A percentile compares a stretch with the other conserved stretches of the same genome.
phyloP scores from a whole-genome alignment of 306 rosid species.

The Cicer chorassanicum region DNA sequence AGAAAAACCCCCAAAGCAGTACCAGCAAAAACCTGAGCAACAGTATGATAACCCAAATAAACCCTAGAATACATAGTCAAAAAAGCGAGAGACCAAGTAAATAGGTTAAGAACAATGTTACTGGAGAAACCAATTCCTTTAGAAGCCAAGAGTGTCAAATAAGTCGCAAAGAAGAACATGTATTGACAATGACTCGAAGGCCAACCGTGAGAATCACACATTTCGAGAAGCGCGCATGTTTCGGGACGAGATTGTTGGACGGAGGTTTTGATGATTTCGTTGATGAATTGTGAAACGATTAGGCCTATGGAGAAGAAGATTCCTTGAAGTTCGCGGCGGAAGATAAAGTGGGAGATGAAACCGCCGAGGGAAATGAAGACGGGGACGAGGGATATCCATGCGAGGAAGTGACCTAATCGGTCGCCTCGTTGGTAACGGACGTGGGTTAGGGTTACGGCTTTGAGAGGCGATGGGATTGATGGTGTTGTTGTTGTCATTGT shows the following conservation, averaged over 20 bases:
- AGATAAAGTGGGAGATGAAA: slow-evolving; percentile 81
- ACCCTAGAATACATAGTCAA: slow-evolving; percentile 80
- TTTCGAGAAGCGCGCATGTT: slow-evolving; percentile 77
- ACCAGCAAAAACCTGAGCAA: slow-evolving; percentile 89
- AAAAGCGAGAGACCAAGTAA: slow-evolving; percentile 67
- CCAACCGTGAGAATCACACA: slow-evolving; percentile 96
- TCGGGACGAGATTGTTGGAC: slow-evolving; percentile 86
- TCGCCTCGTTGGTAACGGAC: slow-evolving; percentile 83
- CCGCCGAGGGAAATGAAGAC: slow-evolving; percentile 89
- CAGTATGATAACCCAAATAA: slow-evolving; percentile 83
- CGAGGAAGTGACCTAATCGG: slow-evolving; percentile 72
- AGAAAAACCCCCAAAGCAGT: slow-evolving; percentile 69
- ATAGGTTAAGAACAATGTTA: slow-evolving; percentile 43
- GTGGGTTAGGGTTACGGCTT: slow-evolving; percentile 83
- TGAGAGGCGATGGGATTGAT: slow-evolving; percentile 47
- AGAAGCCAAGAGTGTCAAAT: slow-evolving; percentile 56
- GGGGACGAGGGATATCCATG: slow-evolving; percentile 86
- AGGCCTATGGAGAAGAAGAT: slow-evolving; percentile 83
- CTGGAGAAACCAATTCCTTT: slow-evolving; percentile 54
- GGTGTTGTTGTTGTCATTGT: slow-evolving; percentile 21
- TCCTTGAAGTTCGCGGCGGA: slow-evolving; percentile 94
- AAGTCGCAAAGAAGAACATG: slow-evolving; percentile 86
- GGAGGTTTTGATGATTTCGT: slow-evolving; percentile 70
- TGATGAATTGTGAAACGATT: slow-evolving; percentile 68
- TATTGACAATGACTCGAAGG: slow-evolving; percentile 94